Base-by-base conservation (phyloP, 805 yeast genomes). In the Wickerhamomyces strasburgensis region DNA sequence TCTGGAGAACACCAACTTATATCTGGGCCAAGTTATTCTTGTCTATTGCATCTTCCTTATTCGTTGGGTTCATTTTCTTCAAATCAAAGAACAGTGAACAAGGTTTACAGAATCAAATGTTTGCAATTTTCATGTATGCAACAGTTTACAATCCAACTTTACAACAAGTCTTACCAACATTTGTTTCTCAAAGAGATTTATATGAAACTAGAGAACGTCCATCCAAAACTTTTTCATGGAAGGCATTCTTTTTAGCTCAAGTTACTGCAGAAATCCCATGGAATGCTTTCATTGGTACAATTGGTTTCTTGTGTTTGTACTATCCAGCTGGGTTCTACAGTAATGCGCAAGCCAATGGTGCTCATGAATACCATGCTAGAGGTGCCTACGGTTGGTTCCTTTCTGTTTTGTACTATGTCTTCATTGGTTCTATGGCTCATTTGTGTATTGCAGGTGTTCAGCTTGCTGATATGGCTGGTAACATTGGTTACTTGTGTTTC, bases 101-200 rank as follows among this genome's bases (percentile, higher is more conserved):
- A 61, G 80, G 85, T 54, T 58, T 85, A 51, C 95, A 87, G 59
- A 84, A 85, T 60, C 93, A 82, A 64, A 78, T 84, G 87, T 75
- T 82, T 49, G 68, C 88, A 3, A 54, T 81, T 30, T 84, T 84
- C 64, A 80, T 83, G 86, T 72, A 78, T 51, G 55, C 75, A 28
- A 68, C 75, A 48, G 64, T 72, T 34, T 68, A 77, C 61, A 69
- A 70, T 46, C 77, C 83, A 17, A 51, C 78, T 48, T 54, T 77
- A 34, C 75, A 78, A 46, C 88, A 82, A 57, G 68, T 74, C 62
- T 59, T 80, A 46, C 87, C 88, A 14, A 57, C 72, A 38, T 84
- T 66, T 55, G 73, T 77, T 27, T 46, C 61, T 24, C 86, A 78
- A 54, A 72, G 89, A 61, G 73, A 73, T 46, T 58, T 81, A 27